Evolutionary conservation across 345 rosid species (phyloP), one percentile per base, ranked within the genome.

Genomic region (Boechera retrofracta): DNA sequence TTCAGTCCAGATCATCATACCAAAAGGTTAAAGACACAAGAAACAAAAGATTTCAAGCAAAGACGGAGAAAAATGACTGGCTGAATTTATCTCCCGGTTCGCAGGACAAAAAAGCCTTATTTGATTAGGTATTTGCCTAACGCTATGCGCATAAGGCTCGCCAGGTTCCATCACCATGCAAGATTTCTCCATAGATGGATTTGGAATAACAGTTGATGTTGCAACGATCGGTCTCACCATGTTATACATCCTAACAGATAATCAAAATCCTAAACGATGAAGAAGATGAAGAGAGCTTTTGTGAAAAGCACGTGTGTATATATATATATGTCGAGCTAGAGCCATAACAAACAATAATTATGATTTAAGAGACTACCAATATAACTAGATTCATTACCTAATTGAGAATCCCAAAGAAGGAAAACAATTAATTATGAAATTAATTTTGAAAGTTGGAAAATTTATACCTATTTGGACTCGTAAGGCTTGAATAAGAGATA

Each of bases 301-400:
- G 41, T 18, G 15, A 16, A 33, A 35, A 59, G 42, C 57, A 69
- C 2, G 3, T 2, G 3, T 2, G 0, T n/a, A n/a, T n/a, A n/a
- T n/a, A 2, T 6, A 18, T 26, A 64, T 42, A 44, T 64, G 13
- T 41, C 3, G 2, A 59, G 13, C 28, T 24, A 4, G 38, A 65
- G 15, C 9, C 15, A 13, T n/a, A 65, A 65, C 28, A 2, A 60
- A 10, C 21, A 29, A 28, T 48, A 8, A 45, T 9, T 31, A 15
- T 28, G 24, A 45, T 7, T 65, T 45, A 65, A 13, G 24, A 42
- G 1, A 15, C 31, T 32, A 47, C 54, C 26, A 65, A 31, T 64
- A 18, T 5, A 11, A 36, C 47, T 61, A 61, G 65, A 61, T 61
- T 10, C n/a, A 56, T 39, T 56, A 13, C 11, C 61, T 31, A 56